Conservation (phyloP, 2,329 filamentous ascomycete genomes). For the Sporothrix inflata region DNA sequence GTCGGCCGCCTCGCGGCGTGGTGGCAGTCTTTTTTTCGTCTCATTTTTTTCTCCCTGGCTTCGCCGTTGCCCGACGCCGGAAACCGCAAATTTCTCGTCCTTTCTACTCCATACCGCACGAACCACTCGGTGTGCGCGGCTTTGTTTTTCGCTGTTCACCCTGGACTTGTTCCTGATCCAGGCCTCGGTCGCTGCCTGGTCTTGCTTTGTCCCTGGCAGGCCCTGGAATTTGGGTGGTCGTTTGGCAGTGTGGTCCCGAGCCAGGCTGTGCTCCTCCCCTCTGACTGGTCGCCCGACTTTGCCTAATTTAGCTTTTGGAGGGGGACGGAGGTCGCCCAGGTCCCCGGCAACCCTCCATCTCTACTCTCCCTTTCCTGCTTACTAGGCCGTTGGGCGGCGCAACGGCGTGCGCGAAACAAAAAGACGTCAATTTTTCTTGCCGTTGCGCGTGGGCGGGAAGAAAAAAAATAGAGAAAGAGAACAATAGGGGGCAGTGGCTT, state of each 20-base stretch:
- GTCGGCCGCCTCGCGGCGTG: background rate
- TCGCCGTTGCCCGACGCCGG: background rate
- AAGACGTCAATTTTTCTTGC: background rate
- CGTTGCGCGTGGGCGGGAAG: background rate
- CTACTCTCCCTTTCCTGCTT: background rate
- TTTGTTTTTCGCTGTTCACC: background rate
- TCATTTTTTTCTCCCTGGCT: background rate
- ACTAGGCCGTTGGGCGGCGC: background rate
- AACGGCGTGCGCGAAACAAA: constrained; percentile 5
- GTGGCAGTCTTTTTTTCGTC: background rate
- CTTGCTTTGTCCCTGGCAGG: background rate
- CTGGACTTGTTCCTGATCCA: background rate
- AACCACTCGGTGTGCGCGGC: background rate
- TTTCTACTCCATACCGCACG: background rate
- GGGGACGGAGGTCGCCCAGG: background rate
- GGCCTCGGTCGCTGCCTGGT: background rate
- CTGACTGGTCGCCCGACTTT: constrained; percentile 7
- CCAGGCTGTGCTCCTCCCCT: constrained; percentile 2
- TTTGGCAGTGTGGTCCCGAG: too few species aligned
- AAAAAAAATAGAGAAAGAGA: background rate
- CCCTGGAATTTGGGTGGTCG: background rate
- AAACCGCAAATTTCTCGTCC: background rate
- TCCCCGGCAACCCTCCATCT: background rate
- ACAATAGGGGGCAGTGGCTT: background rate
- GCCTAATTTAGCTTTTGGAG: constrained; percentile 5